Evolutionary conservation across 306 rosid species (phyloP), one percentile per base, ranked within the genome.

Genomic region (Gastrolobium bilobum): DNA sequence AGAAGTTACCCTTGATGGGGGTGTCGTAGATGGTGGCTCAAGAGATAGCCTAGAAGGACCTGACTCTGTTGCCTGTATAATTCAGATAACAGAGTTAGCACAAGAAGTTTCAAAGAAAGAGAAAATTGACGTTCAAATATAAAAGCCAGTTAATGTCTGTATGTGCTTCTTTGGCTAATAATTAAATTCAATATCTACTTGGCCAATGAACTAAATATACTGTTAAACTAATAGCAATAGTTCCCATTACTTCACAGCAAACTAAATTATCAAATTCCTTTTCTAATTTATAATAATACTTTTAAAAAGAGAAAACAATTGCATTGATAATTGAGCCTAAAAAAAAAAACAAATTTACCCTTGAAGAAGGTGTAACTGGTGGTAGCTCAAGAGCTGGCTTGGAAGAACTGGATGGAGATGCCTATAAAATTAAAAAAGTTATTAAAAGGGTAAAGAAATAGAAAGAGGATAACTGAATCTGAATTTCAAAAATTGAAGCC

Each of bases 1-100:
- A 34, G 26, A 31, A 62, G 42, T 84, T 91, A 95, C 98, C 94
- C 87, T 87, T 65, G 89, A 58, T 37, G 89, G 46, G 29, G 95
- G 88, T 20, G 96, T 81, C 14, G 11, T 15, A 33, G 90, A 75
- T 40, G 89, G 90, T 52, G 48, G 84, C 71, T 89, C 93, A 29
- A 86, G 76, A 7, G 87, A 87, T 48, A 76, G 87, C 88, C 88
- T 78, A 15, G 81, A 70, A 52, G 88, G 73, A 66, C 77, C 84
- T 7, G 82, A 68, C 73, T 83, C 76, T 26, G 62, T 30, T 57
- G 60, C 88, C 97, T 90, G 81, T 50, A 81, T 20, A 70, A 70
- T 70, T 38, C 82, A 73, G 74, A 81, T 65, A 20, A 78, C 5
- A 67, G 61, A 50, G 76, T 80, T 70, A 69, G 68, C 56, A 56